phyloP scores from a whole-genome alignment of 441 rosid genomes.

The Jatropha multifida region DNA sequence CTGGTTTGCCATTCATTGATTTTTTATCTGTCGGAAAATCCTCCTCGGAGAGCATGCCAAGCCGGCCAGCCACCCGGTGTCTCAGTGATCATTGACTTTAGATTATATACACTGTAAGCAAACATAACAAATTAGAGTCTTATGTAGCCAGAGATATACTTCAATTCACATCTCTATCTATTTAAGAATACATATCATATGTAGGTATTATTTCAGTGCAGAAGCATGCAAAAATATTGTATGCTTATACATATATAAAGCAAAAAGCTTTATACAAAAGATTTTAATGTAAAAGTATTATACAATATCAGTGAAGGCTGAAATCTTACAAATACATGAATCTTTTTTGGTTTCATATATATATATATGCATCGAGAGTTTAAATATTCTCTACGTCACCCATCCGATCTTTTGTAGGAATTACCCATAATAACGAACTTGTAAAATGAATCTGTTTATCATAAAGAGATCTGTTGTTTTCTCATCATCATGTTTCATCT shows the following conservation, averaged over 20 bases:
- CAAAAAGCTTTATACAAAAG: not conserved
- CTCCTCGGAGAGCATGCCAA: slow-evolving; percentile 13
- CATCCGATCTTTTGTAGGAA: no score
- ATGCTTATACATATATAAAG: not conserved
- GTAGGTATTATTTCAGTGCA: not conserved
- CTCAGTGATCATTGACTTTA: not conserved
- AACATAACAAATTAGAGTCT: not conserved
- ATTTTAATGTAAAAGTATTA: not conserved
- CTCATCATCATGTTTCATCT: no score
- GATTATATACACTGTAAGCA: not conserved
- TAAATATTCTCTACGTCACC: no score
- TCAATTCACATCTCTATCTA: not conserved
- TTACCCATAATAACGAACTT: no score
- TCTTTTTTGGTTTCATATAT: no score
- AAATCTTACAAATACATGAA: not conserved
- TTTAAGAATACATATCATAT: not conserved
- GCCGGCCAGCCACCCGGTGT: not conserved
- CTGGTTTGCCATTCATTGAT: slow-evolving; percentile 51
- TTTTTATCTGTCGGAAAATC: slow-evolving; percentile 57
- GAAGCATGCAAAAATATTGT: not conserved
- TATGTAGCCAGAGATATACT: not conserved
- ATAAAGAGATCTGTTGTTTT: no score
- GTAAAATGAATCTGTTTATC: no score
- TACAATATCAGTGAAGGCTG: not conserved
- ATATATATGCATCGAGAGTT: not conserved